Evolutionary conservation across 352 stramenopile species (phyloP).

Genomic region (Elongisporangium undulatum): DNA sequence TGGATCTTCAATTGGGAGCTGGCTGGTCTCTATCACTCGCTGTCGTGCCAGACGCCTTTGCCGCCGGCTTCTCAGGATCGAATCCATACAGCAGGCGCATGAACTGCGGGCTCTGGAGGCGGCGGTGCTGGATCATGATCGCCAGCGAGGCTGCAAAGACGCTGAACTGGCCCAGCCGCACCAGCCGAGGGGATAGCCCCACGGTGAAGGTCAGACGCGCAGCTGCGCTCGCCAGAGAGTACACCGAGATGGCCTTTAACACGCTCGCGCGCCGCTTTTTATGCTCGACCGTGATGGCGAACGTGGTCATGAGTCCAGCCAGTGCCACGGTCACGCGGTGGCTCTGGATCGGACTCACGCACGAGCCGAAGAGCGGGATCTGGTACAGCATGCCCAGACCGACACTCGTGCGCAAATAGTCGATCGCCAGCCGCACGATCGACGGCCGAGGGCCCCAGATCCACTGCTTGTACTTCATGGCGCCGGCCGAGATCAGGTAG

Average conservation of each 20-base stretch:
- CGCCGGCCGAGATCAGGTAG: conserved; percentile 45
- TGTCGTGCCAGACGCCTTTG: conserved; percentile 5
- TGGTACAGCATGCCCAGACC: conserved; percentile 62
- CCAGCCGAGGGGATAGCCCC: conserved; percentile 8
- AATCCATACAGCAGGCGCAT: conserved; percentile 58
- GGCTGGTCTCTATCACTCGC: conserved; percentile 3
- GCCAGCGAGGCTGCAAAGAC: conserved; percentile 35
- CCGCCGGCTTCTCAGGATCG: conserved; percentile 12
- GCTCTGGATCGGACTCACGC: conserved; percentile 27
- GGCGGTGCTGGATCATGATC: conserved; percentile 37
- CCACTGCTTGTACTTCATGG: conserved; percentile 61
- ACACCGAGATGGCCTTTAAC: conserved; percentile 54
- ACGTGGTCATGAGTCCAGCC: conserved; percentile 32
- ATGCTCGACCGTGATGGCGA: conserved; percentile 48
- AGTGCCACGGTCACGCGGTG: conserved; percentile 27
- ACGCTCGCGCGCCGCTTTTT: conserved; percentile 43
- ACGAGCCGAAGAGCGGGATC: conserved; percentile 49
- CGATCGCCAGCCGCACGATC: conserved; percentile 21
- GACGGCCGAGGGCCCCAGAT: conserved; percentile 45
- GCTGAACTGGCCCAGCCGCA: conserved; percentile 29
- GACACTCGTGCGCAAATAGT: conserved; percentile 53
- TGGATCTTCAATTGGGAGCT: neutral
- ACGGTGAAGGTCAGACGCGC: conserved; percentile 18
- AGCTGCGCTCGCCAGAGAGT: conserved; percentile 34
- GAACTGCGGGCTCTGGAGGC: conserved; percentile 36